Evolutionary conservation across 129 eudicot species (phyloP).

Genomic region (Logfia minima): DNA sequence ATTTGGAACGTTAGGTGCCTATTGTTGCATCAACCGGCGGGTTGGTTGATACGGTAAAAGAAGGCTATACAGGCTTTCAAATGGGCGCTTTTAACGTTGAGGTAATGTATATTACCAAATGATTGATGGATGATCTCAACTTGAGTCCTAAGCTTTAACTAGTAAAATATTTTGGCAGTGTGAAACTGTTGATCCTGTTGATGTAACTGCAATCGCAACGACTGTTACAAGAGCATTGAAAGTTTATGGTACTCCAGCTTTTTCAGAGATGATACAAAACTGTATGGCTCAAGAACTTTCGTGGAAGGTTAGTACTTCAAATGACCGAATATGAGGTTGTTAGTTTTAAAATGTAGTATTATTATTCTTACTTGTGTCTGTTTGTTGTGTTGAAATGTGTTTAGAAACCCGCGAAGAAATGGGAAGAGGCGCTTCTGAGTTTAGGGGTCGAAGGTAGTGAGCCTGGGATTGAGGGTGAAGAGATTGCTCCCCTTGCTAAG

Average conservation of each 20-base stretch:
- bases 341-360: background rate
- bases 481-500: slow-evolving; percentile 56
- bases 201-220: slow-evolving; percentile 49
- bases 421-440: slow-evolving; percentile 60
- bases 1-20: slow-evolving; percentile 44
- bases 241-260: slow-evolving; percentile 47
- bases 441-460: slow-evolving; percentile 53
- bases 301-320: slow-evolving; percentile 54
- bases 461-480: slow-evolving; percentile 60
- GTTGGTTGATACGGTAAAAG: slow-evolving; percentile 65
- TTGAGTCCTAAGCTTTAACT: background rate
- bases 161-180: slow-evolving; percentile 35
- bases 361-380: background rate
- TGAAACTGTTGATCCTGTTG: slow-evolving; percentile 58
- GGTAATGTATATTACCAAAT: slow-evolving; percentile 18
- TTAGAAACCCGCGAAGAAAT: slow-evolving; percentile 63
- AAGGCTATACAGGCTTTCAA: slow-evolving; percentile 70
- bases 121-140: background rate
- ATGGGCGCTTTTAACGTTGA: slow-evolving; percentile 66
- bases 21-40: slow-evolving; percentile 81
- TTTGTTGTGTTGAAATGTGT: background rate
- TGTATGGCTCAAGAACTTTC: slow-evolving; percentile 78
- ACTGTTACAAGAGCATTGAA: slow-evolving; percentile 51
- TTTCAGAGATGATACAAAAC: slow-evolving; percentile 51
- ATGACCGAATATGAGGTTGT: background rate